Percentiles rank a stretch among this genome's conserved stretches.
Conservation (phyloP, 169 alveolate species). For the Plasmodium sp. region DNA sequence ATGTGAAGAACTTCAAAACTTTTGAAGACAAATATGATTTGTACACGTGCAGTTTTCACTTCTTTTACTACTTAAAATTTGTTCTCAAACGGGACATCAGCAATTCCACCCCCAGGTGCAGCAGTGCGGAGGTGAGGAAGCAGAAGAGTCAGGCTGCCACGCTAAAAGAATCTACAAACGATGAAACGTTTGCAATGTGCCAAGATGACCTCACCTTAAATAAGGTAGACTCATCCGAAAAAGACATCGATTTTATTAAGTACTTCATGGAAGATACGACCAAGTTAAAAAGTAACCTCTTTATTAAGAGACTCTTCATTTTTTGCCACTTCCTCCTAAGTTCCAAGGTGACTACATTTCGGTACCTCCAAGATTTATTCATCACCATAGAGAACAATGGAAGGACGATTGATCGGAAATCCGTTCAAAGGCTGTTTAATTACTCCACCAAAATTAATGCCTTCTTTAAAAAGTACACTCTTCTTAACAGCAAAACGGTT, state of each 20-base stretch:
- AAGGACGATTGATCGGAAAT: slow-evolving; percentile 43
- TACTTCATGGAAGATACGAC: slow-evolving; percentile 71
- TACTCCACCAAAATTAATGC: slow-evolving; percentile 54
- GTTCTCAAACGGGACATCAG: slow-evolving; percentile 6
- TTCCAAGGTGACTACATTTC: slow-evolving; percentile 61
- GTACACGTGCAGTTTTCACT: slow-evolving; percentile 72
- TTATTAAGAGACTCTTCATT: slow-evolving; percentile 57
- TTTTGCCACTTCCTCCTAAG: slow-evolving; percentile 59
- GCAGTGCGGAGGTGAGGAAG: background rate
- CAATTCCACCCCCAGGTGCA: too few species aligned
- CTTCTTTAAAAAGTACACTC: slow-evolving; percentile 47
- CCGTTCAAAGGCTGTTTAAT: slow-evolving; percentile 53
- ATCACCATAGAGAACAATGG: slow-evolving; percentile 43
- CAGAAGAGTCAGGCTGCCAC: background rate
- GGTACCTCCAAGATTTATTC: slow-evolving; percentile 61
- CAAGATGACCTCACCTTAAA: background rate
- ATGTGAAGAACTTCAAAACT: slow-evolving; percentile 32
- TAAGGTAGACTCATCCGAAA: slow-evolving; percentile 10
- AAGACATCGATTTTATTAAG: slow-evolving; percentile 34
- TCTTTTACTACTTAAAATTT: slow-evolving; percentile 60
- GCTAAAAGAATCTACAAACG: background rate
- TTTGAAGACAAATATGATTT: slow-evolving; percentile 66
- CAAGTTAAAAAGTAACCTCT: slow-evolving; percentile 69
- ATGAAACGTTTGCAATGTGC: background rate
- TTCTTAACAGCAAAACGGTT: slow-evolving; percentile 23